Evolutionary conservation across 2,329 filamentous ascomycete species (phyloP).

Genomic region (Alternaria dauci): DNA sequence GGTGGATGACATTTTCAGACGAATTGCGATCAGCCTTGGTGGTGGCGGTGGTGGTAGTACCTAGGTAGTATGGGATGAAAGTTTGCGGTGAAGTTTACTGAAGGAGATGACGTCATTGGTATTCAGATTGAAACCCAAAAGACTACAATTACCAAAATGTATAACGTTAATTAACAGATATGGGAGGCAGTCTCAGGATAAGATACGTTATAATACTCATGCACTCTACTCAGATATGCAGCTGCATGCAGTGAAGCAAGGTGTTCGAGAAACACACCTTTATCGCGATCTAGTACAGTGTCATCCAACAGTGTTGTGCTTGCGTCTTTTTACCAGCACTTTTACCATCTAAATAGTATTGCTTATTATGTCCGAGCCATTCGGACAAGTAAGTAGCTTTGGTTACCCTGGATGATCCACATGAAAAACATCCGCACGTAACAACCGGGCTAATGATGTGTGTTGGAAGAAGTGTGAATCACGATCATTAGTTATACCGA

Average conservation of each 20-base stretch:
- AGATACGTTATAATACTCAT: background rate
- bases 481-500: background rate
- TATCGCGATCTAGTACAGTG: no score
- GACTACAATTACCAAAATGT: background rate
- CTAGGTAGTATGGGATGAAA: background rate
- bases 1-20: conserved; percentile 8
- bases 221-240: background rate
- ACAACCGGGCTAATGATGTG: background rate
- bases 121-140: background rate
- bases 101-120: background rate
- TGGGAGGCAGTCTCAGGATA: background rate
- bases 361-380: background rate
- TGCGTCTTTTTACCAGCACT: no score
- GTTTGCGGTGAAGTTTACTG: background rate
- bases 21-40: background rate
- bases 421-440: background rate
- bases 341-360: background rate
- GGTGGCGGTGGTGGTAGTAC: background rate
- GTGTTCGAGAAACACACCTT: no score
- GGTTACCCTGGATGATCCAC: background rate
- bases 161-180: background rate
- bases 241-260: no score
- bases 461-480: background rate
- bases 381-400: background rate
- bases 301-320: no score